These are phyloP conservation scores for Sporothrix mexicana DNA, from an alignment of 2,329 filamentous ascomycete genomes.

Conservation along the genomic window DNA sequence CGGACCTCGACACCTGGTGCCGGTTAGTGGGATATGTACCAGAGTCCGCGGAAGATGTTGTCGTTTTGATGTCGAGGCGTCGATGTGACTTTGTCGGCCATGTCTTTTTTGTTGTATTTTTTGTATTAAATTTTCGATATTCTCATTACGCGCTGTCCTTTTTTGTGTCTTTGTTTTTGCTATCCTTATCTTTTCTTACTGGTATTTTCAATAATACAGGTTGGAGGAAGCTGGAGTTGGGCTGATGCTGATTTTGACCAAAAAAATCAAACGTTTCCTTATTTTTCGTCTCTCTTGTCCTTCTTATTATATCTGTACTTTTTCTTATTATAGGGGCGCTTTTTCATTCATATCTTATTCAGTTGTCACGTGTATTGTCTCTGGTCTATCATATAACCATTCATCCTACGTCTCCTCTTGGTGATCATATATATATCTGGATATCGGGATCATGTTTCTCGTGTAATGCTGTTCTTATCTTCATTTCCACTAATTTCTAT, in stretches of 20 bases:
- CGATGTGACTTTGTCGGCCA: not conserved
- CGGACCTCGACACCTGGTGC: conserved; percentile 22
- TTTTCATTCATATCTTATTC: not conserved
- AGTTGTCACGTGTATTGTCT: not conserved
- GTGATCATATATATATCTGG: not conserved
- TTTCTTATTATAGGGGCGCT: conserved; percentile 11
- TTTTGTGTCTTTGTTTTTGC: not conserved
- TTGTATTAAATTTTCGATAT: conserved; percentile 21
- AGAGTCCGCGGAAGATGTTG: too few relatives aligned
- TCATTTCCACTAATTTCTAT: too few relatives aligned
- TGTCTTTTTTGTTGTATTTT: not conserved
- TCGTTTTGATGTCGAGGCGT: not conserved
- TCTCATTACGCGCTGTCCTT: conserved; percentile 10
- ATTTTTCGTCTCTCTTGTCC: not conserved
- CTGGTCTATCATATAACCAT: not conserved
- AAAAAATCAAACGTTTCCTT: conserved; percentile 20
- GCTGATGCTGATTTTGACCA: conserved; percentile 12
- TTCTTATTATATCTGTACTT: conserved; percentile 20
- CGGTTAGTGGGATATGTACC: not conserved
- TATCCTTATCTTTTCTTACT: not conserved
- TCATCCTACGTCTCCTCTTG: not conserved
- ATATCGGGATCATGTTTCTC: not conserved
- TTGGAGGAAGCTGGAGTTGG: conserved; percentile 30
- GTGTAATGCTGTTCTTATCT: too few relatives aligned
- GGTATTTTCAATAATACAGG: conserved; percentile 25